Percentiles rank a stretch among this genome's conserved stretches.
Evolutionary conservation across 805 yeast genomes (phyloP).

Genomic region (Lipomyces mesembrius): DNA sequence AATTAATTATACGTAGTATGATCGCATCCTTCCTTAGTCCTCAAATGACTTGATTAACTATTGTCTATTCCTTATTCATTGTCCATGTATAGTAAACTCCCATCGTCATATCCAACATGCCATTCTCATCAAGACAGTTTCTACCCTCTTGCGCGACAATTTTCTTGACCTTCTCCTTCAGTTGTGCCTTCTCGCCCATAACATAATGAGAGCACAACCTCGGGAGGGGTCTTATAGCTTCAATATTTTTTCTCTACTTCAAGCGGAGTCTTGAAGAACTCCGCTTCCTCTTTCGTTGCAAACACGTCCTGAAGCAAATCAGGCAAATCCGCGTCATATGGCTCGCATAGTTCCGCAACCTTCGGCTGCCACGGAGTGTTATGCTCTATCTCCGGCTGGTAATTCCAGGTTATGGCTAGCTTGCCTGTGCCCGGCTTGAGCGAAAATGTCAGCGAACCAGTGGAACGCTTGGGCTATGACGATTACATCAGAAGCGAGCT

Average conservation of each 20-base stretch:
- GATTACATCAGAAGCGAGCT: constrained; percentile 54
- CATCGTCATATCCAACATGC: constrained; percentile 24
- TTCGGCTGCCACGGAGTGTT: constrained; percentile 49
- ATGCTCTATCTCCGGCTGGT: constrained; percentile 46
- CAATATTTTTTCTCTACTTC: constrained; percentile 47
- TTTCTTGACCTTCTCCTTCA: constrained; percentile 46
- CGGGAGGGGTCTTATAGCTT: constrained; percentile 45
- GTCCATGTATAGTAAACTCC: constrained; percentile 37
- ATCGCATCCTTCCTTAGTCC: not conserved
- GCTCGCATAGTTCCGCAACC: constrained; percentile 47
- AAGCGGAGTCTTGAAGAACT: constrained; percentile 47
- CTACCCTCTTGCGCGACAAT: constrained; percentile 38
- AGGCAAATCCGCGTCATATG: constrained; percentile 53
- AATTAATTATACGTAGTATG: not conserved
- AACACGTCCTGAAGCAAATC: too few species aligned
- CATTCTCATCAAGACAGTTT: constrained; percentile 24
- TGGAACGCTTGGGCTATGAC: constrained; percentile 67
- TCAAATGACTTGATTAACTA: not conserved
- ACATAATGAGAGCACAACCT: constrained; percentile 51
- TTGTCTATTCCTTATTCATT: not conserved
- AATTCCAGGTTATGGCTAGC: constrained; percentile 65
- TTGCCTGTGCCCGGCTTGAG: constrained; percentile 54
- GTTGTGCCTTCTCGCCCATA: constrained; percentile 47
- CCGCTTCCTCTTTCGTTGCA: constrained; percentile 37
- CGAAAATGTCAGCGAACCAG: constrained; percentile 61